Conservation (phyloP, 345 rosid species). For the Lumnitzera racemosa region DNA sequence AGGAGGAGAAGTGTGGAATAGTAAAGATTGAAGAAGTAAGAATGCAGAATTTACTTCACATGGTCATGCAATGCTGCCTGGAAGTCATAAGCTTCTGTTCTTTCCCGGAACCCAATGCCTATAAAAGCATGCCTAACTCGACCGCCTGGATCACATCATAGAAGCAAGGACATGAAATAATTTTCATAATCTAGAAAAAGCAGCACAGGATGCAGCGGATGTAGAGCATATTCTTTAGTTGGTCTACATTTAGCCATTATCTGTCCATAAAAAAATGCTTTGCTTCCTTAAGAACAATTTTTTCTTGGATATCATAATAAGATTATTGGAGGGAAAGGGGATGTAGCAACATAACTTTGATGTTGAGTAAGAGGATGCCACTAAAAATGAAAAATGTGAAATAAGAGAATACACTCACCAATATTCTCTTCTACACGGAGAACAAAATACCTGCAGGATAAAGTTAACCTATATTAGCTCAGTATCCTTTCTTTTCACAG, state of each 20-base stretch:
- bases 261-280: not conserved
- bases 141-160: conserved; percentile 57
- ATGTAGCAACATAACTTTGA: too few species aligned
- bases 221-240: too few species aligned
- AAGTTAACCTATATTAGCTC: conserved; percentile 12
- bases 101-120: conserved; percentile 96
- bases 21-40: not conserved
- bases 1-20: not conserved
- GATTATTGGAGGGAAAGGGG: too few species aligned
- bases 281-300: too few species aligned
- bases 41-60: conserved; percentile 52
- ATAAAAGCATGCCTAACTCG: conserved; percentile 92
- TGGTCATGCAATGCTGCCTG: conserved; percentile 99
- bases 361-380: too few species aligned
- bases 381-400: not conserved
- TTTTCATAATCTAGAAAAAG: not conserved
- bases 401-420: conserved; percentile 41
- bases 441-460: conserved; percentile 90
- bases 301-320: too few species aligned
- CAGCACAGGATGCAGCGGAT: not conserved
- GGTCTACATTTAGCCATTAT: not conserved
- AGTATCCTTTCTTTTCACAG: not conserved
- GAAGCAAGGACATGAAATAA: not conserved
- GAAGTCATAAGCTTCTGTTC: conserved; percentile 96
- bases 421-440: conserved; percentile 94